Base-by-base conservation (phyloP, 2,329 filamentous ascomycete species). In the Huntiella omanensis region DNA sequence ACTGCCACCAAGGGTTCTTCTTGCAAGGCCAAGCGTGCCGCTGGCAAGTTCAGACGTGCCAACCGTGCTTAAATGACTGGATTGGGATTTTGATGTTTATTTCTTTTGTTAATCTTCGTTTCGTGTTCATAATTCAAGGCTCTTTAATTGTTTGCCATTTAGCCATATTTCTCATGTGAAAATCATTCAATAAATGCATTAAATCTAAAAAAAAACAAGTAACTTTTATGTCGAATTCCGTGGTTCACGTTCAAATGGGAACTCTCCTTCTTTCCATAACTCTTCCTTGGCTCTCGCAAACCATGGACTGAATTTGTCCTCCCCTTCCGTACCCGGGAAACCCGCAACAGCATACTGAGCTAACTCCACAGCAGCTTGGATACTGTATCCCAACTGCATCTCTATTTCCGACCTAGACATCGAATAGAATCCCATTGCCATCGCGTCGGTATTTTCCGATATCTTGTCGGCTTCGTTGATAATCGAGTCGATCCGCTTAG, bases 291-390 rank as follows among this genome's bases (percentile, higher is more conserved):
- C 76, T 51, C 68, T 71, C 8, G 64, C 66, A n/a, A 70, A 75
- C 86, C 86, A 93, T 12, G 71, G 66, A 0, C 77, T 80, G 56
- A 92, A 93, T 55, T 80, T 83, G 55, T 94, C 86, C 13, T 72
- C 67, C 40, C 70, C 61, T 0, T 70, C 77, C 22, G 22, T 10
- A 28, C 22, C 22, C 5, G 22, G 6, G 22, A 28, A 56, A 47
- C 73, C 68, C 0, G 71, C 67, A 0, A 69, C 71, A 1, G 60
- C 63, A 52, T 71, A 70, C 0, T 80, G 77, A 43, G 75, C 69
- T 1, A 65, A 62, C 50, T 77, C 75, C 54, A 77, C 78, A 36
- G 22, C 22, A 10, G 22, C 7, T 10, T 28, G 22, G 22, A 28
- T 7, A 28, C 6, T 28, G 6, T 68, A 64, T 4, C 71, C 66